Base-by-base conservation (phyloP, 2,329 filamentous ascomycete genomes). In the Didymella pomorum region DNA sequence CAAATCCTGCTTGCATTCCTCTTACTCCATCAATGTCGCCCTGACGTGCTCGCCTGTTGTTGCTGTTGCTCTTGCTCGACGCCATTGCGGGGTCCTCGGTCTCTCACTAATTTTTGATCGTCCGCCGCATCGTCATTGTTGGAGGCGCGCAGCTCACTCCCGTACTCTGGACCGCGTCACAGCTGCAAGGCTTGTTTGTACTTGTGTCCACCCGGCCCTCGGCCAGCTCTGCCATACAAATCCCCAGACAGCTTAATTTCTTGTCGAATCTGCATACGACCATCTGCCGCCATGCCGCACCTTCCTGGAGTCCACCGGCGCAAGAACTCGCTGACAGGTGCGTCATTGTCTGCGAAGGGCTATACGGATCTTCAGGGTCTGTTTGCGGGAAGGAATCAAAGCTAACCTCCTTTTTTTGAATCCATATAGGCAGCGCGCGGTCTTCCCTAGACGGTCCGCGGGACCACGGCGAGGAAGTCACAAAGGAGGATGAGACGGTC, bases 401-500 rank as follows among this genome's bases (percentile, higher is more conserved):
- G 64, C 72, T 74, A 52, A 74, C 63, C 7, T 28, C 23, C 33
- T 12, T 45, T 52, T 50, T 50, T 52, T 46, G 33, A 21, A 9
- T 14, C 14, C 46, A 42, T 61, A 37, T 60, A 76, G 76, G 76
- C 71, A 78, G 70, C 68, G 74, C 79, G 55, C 78, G 77, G 39
- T 80, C 79, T 42, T 73, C 72, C 41, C 79, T 70, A 25, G 67
- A 82, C 62, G 78, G 76, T 45, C 68, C 72, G 41, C 67, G 76
- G 26, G 37, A 18, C 20, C 18, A 41, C 42, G 61, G 66, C 53
- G 64, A 65, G 52, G 73, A 77, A 31, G 74, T 70, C 51, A 79
- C 74, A 56, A 78, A 76, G 49, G 81, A 83, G 62, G 92, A 96
- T 71, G 93, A 92, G 73, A 89, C 87, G 56, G 85, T 94, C 61